Percentiles rank a stretch among this genome's conserved stretches.
These are phyloP conservation scores for Uromyces viciae-fabae DNA, from an alignment of 1,284 basidiomycete species.

Conservation along the genomic window DNA sequence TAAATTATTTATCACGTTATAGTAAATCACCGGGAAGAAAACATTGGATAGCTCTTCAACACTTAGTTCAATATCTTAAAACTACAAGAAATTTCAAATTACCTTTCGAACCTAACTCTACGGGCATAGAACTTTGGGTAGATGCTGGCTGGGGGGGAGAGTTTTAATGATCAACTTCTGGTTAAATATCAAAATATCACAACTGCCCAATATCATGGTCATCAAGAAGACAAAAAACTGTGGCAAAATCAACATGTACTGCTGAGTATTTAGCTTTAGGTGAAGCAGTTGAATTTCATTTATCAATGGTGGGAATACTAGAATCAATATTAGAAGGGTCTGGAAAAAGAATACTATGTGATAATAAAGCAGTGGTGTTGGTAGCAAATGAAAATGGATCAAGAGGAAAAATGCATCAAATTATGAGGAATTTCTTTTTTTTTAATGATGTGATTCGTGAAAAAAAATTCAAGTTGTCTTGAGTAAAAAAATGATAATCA, in stretches of 20 bases:
- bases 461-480: too few species aligned
- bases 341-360: too few species aligned
- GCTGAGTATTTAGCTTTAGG: background rate
- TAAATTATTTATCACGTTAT: background rate
- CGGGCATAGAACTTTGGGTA: background rate
- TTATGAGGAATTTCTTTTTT: too few species aligned
- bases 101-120: background rate
- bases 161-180: background rate
- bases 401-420: too few species aligned
- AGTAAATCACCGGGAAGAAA: background rate
- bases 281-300: background rate
- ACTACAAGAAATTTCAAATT: too few species aligned
- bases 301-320: too few species aligned
- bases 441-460: too few species aligned
- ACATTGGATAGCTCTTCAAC: background rate
- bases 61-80: background rate
- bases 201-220: background rate
- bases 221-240: background rate
- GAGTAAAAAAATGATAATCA: too few species aligned
- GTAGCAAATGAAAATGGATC: too few species aligned
- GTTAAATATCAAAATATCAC: too few species aligned
- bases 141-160: background rate
- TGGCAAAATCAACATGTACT: background rate
- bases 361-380: too few species aligned
- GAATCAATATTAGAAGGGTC: too few species aligned